Percentiles rank a stretch among this genome's conserved stretches.
Evolutionary conservation across 805 yeast genomes (phyloP).

Genomic region (Torulaspora gathmanii): DNA sequence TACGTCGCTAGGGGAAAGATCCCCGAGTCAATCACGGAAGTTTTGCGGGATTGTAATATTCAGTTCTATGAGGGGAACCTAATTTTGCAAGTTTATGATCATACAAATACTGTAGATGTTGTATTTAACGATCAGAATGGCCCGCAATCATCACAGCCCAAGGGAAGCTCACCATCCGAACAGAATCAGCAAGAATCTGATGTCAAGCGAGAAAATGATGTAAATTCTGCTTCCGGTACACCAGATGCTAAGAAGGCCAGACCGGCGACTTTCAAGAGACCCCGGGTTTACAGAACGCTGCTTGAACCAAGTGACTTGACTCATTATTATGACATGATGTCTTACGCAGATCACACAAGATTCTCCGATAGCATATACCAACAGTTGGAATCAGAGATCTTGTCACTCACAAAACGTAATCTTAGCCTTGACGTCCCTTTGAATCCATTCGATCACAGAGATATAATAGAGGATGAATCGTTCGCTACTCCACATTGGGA

Average conservation of each 20-base stretch:
- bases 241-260: conserved; percentile 7
- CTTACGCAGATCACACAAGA: conserved; percentile 75
- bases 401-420: conserved; percentile 73
- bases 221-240: conserved; percentile 3
- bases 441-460: conserved; percentile 56
- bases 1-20: conserved; percentile 77
- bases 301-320: conserved; percentile 77
- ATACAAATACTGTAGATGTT: conserved; percentile 48
- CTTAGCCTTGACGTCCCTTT: conserved; percentile 68
- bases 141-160: conserved; percentile 6
- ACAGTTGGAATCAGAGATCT: conserved; percentile 82
- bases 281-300: conserved; percentile 71
- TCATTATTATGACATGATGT: conserved; percentile 76
- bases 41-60: conserved; percentile 79
- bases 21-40: conserved; percentile 86
- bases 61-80: conserved; percentile 86
- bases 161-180: neutral
- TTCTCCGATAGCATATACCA: conserved; percentile 76
- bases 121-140: conserved; percentile 16
- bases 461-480: conserved; percentile 24
- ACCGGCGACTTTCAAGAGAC: conserved; percentile 40
- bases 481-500: conserved; percentile 46
- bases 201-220: conserved; percentile 3
- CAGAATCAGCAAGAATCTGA: conserved; percentile 1
- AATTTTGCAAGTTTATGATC: conserved; percentile 82